Evolutionary conservation across 2,329 filamentous ascomycete species (phyloP), one percentile per base, ranked within the genome.

Genomic region (Phoma herbarum): DNA sequence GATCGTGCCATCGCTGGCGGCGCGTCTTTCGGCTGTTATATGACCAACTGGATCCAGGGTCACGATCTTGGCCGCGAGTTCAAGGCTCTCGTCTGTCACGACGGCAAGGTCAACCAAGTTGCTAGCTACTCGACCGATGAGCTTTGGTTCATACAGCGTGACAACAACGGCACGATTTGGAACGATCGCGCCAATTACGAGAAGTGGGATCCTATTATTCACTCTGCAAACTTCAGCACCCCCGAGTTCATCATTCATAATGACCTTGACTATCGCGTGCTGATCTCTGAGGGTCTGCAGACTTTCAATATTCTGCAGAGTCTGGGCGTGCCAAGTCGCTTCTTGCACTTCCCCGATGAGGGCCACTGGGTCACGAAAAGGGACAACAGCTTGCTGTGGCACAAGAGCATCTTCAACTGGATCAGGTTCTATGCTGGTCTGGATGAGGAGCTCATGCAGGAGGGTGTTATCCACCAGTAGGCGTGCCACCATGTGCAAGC

Each of bases 191-290:
- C 82, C 52, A 79, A 81, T 49, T 88, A 85, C 82, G 78, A 80
- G 39, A 73, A 78, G 26, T 88, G 84, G 82, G 85, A 88, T 64
- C 86, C 86, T 0, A 80, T 82, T n/a, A 76, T 78, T 3, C 80
- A 84, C 63, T 81, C 84, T 0, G 79, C 82, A 23, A 85, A 94
- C 68, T 97, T 93, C 91, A 82, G 85, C 4, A 97, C 93, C 0
- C 94, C 95, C 0, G 88, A 95, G 77, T 83, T 99, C 65, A 88
- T 95, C 61, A 92, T 98, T 53, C 94, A 98, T 77, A 95, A 92
- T 92, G 74, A 76, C 66, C 84, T 95, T 14, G 94, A 98, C 77
- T 98, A 96, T 75, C 87, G 94, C n/a, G 81, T 97, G 28, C 89
- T 93, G 0, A 88, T 97, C 49, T 86, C 89, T 0, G 94, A 97